A percentile compares a stretch with the other conserved stretches of the same genome.
These are phyloP conservation scores for Nitzschia sp. DNA, from an alignment of 108 stramenopile species.

Conservation along the genomic window DNA sequence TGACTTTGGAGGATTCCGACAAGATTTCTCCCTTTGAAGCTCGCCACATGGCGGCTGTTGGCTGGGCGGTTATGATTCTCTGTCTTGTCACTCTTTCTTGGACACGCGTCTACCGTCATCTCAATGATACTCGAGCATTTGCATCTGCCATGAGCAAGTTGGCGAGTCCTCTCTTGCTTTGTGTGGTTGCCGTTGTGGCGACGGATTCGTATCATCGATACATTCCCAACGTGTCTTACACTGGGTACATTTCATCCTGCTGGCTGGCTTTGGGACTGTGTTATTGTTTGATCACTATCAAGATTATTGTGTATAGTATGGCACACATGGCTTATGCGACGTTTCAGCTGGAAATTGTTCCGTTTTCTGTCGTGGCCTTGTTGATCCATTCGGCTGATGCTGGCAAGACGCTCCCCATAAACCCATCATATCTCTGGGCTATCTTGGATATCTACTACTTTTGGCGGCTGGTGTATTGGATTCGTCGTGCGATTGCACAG, in stretches of 20 bases:
- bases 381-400: constrained; percentile 45
- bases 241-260: constrained; percentile 8
- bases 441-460: constrained; percentile 57
- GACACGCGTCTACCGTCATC: constrained; percentile 39
- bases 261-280: constrained; percentile 49
- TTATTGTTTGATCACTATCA: constrained; percentile 78
- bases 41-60: constrained; percentile 31
- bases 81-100: constrained; percentile 48
- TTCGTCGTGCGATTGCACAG: constrained; percentile 56
- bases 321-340: constrained; percentile 75
- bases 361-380: constrained; percentile 46
- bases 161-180: constrained; percentile 44
- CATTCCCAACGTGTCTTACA: background rate
- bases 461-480: constrained; percentile 55
- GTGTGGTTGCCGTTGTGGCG: constrained; percentile 38
- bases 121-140: constrained; percentile 14
- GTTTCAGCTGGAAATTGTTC: constrained; percentile 68
- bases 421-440: constrained; percentile 41
- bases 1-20: constrained; percentile 6
- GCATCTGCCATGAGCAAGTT: constrained; percentile 65
- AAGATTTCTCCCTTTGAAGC: constrained; percentile 32
- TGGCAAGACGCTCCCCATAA: constrained; percentile 27
- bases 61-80: constrained; percentile 45
- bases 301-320: constrained; percentile 87
- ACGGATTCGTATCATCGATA: constrained; percentile 19